Conservation (phyloP, 345 rosid species). For the Barbarea vulgaris region DNA sequence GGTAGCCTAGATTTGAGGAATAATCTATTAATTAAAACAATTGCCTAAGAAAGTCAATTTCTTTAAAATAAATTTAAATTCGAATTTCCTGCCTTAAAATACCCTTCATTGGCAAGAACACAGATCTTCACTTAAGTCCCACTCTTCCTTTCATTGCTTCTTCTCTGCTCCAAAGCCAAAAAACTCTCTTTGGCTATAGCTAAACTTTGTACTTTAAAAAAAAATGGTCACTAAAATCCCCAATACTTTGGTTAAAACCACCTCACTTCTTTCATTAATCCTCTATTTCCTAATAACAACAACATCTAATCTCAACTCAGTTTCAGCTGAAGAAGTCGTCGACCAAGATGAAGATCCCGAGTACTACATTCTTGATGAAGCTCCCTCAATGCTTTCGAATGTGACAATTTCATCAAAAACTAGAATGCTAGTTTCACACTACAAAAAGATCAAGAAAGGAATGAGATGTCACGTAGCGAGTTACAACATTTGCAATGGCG, state of each 20-base stretch:
- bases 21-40: conserved; percentile 18
- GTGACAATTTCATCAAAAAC: conserved; percentile 24
- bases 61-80: background rate
- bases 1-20: conserved; percentile 36
- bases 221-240: conserved; percentile 30
- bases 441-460: conserved; percentile 57
- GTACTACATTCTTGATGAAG: conserved; percentile 35
- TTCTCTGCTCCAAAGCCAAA: conserved; percentile 33
- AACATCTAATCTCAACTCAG: conserved; percentile 13
- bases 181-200: conserved; percentile 36
- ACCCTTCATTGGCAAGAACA: conserved; percentile 38
- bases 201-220: background rate
- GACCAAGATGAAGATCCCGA: conserved; percentile 33
- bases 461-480: conserved; percentile 38
- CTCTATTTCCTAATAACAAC: conserved; percentile 17
- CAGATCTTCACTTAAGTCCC: conserved; percentile 31
- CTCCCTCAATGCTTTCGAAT: conserved; percentile 33
- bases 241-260: conserved; percentile 22
- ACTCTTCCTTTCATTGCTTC: conserved; percentile 29
- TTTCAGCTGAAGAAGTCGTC: conserved; percentile 23
- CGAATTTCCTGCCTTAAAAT: conserved; percentile 26
- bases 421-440: conserved; percentile 8
- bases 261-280: conserved; percentile 12
- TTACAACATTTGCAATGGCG: conserved; percentile 57
- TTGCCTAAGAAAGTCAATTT: background rate